These are phyloP conservation scores for Penicillium riverlandense DNA, from an alignment of 495 filamentous ascomycete genomes.

Conservation along the genomic window DNA sequence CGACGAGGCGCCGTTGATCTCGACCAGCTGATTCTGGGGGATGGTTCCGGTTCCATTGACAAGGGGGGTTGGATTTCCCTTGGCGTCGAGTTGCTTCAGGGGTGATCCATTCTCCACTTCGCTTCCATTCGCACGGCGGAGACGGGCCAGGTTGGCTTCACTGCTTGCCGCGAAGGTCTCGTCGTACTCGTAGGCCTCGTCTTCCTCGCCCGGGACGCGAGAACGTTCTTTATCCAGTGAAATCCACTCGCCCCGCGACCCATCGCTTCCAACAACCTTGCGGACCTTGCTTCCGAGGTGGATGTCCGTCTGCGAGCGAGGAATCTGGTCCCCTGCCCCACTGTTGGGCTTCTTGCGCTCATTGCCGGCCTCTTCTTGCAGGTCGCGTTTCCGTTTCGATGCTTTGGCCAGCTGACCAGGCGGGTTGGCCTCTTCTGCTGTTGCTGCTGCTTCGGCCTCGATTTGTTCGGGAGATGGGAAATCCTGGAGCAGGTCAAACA, in stretches of 20 bases:
- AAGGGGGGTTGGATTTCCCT: constrained; percentile 6
- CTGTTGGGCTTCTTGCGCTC: constrained; percentile 34
- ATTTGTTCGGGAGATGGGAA: constrained; percentile 40
- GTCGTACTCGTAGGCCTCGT: constrained; percentile 36
- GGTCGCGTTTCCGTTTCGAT: constrained; percentile 42
- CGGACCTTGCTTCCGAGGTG: constrained; percentile 55
- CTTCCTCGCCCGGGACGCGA: constrained; percentile 38
- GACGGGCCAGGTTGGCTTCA: constrained; percentile 24
- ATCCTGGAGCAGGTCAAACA: constrained; percentile 79
- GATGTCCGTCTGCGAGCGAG: constrained; percentile 45
- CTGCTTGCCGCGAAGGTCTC: constrained; percentile 25
- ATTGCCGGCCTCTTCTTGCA: constrained; percentile 24
- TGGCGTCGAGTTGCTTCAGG: constrained; percentile 12
- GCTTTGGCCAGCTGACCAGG: constrained; percentile 17
- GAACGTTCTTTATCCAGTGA: constrained; percentile 37
- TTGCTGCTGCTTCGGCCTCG: constrained; percentile 12
- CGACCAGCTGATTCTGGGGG: constrained; percentile 19
- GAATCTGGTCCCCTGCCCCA: constrained; percentile 57
- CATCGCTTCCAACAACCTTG: constrained; percentile 33
- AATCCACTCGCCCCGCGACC: constrained; percentile 35
- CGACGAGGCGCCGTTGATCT: constrained; percentile 9
- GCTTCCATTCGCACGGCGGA: constrained; percentile 26
- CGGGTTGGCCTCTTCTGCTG: constrained; percentile 13
- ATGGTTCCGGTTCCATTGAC: constrained; percentile 9
- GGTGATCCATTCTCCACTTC: constrained; percentile 30